Conservation (phyloP, 2,329 filamentous ascomycete genomes). For the Alternaria postmessia region DNA sequence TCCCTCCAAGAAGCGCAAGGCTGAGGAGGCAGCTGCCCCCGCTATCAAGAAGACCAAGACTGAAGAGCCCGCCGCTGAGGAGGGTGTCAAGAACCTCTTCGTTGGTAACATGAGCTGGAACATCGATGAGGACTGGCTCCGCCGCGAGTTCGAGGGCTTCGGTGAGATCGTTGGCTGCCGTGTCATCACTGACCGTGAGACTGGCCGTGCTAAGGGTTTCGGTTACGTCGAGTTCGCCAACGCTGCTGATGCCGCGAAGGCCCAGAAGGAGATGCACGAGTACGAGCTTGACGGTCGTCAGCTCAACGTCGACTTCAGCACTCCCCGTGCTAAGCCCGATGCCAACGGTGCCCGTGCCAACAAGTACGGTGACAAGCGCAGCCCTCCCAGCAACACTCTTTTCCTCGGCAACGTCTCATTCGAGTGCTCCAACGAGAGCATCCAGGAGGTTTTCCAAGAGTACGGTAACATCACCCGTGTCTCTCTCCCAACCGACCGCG, state of each 20-base stretch:
- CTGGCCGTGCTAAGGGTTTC: conserved; percentile 87
- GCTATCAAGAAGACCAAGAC: conserved; percentile 74
- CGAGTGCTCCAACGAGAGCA: conserved; percentile 77
- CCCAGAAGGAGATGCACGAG: conserved; percentile 77
- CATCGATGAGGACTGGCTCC: conserved; percentile 83
- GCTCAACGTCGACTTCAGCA: conserved; percentile 82
- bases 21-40: conserved; percentile 61
- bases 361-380: conserved; percentile 80
- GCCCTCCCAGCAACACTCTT: conserved; percentile 83
- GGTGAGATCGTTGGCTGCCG: conserved; percentile 76
- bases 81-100: conserved; percentile 75
- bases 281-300: conserved; percentile 76
- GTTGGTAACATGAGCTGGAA: conserved; percentile 92
- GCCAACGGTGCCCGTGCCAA: conserved; percentile 63
- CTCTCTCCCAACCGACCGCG: conserved; percentile 87
- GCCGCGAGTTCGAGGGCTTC: conserved; percentile 81
- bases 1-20: conserved; percentile 73
- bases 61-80: conserved; percentile 56
- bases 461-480: conserved; percentile 77
- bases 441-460: conserved; percentile 77
- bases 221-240: conserved; percentile 89
- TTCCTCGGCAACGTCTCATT: conserved; percentile 94
- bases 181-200: conserved; percentile 83
- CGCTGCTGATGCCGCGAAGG: conserved; percentile 72
- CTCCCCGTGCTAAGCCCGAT: conserved; percentile 66